Percentiles rank a stretch among this genome's conserved stretches.
Evolutionary conservation across 2,329 filamentous ascomycete species (phyloP).

Genomic region (Fusarium veterinarium): DNA sequence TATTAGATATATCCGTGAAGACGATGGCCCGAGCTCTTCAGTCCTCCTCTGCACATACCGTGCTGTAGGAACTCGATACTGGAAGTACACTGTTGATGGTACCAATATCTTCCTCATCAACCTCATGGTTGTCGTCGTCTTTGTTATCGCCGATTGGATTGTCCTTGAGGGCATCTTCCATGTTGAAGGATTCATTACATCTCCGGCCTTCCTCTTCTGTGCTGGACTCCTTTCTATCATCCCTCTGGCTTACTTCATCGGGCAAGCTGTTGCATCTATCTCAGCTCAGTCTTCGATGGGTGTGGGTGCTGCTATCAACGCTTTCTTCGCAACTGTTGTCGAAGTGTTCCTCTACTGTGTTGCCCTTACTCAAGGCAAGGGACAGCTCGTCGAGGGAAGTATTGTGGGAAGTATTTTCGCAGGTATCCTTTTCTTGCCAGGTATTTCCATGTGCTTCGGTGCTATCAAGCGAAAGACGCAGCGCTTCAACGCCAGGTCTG

Average conservation of each 20-base stretch:
- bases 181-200: slow-evolving; percentile 78
- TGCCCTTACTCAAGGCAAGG: slow-evolving; percentile 91
- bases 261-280: slow-evolving; percentile 97
- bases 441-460: slow-evolving; percentile 98
- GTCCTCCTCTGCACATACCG: slow-evolving; percentile 97
- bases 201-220: slow-evolving; percentile 86
- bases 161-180: slow-evolving; percentile 77
- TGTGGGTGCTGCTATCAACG: slow-evolving; percentile 94
- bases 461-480: slow-evolving; percentile 98
- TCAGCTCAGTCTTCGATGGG: slow-evolving; percentile 99
- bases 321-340: slow-evolving; percentile 97
- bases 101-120: slow-evolving; percentile 99
- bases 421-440: slow-evolving; percentile 92
- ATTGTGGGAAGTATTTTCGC: slow-evolving; percentile 98
- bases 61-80: slow-evolving; percentile 93
- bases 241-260: slow-evolving; percentile 97
- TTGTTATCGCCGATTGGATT: slow-evolving; percentile 93
- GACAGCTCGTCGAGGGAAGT: slow-evolving; percentile 92
- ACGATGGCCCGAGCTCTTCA: slow-evolving; percentile 79
- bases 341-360: slow-evolving; percentile 98
- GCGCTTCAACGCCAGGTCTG: slow-evolving; percentile 95
- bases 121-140: slow-evolving; percentile 90
- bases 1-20: slow-evolving; percentile 76
- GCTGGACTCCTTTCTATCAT: slow-evolving; percentile 92
- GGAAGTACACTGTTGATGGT: slow-evolving; percentile 99